Evolutionary conservation across 768 basidiomycete species (phyloP), one percentile per base, ranked within the genome.

Genomic region (Boletus rubroflammeus): DNA sequence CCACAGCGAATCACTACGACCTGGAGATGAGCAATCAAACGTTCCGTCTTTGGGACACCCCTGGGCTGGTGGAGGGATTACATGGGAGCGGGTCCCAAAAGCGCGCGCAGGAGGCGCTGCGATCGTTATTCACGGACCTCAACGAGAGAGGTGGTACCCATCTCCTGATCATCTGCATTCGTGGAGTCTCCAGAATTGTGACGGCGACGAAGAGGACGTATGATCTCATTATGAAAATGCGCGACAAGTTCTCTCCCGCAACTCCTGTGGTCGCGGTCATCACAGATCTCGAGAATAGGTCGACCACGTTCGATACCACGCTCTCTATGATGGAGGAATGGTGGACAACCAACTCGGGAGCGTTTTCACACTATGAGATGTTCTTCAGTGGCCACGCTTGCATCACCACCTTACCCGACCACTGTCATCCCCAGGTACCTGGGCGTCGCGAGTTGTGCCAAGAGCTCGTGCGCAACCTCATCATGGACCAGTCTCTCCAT

Each of bases 301-400:
- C 69, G 29, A 45, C 59, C 26, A 3, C 36, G 1, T 35, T 44
- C 32, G 38, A 61, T 38, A 23, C 54, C 10, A 25, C 14, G 17
- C 47, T 54, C 4, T 65, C 68, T 15, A 74, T 73, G 66, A 74
- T 73, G 66, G 68, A 70, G 8, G 61, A 61, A 47, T 78, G 77
- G 77, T 77, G 75, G 76, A 47, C 38, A 21, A 41, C 55, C 48
- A 75, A 73, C 47, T 50, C 67, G 34, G 48, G 39, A 6, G 19
- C 21, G 2, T 70, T 78, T 53, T 60, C 56, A 15, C 31, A 55
- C 5, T 45, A 68, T 26, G 57, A 62, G 2, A 76, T 76, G 59
- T 15, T 41, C 23, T 73, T 75, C 34, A 48, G 62, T 4, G 73
- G 62, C 2, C 69, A 74, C 19, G 74, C 71, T 14, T 78, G 77